Percentiles rank a stretch among this genome's conserved stretches.
Conservation (phyloP, 495 filamentous ascomycete genomes). For the Hypomontagnella submonticulosa region DNA sequence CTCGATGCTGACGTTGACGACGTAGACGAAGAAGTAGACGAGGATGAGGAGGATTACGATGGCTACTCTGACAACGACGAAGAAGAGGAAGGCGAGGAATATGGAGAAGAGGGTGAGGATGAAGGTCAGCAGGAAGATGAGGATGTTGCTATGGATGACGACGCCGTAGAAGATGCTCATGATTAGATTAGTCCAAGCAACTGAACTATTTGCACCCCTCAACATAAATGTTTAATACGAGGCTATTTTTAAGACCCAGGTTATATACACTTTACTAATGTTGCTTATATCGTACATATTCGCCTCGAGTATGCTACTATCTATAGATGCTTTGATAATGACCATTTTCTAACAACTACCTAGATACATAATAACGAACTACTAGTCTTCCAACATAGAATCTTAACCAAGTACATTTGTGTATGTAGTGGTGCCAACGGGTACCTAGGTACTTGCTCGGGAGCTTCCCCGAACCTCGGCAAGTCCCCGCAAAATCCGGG, state of each 20-base stretch:
- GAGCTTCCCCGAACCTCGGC: slow-evolving; percentile 29
- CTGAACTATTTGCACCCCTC: too few species aligned
- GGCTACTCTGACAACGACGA: slow-evolving; percentile 15
- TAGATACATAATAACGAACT: too few species aligned
- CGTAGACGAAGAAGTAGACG: slow-evolving; percentile 14
- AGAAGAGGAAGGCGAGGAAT: slow-evolving; percentile 13
- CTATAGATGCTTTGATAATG: too few species aligned
- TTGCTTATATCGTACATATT: too few species aligned
- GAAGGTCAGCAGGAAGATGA: slow-evolving; percentile 11
- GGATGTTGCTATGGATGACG: not conserved
- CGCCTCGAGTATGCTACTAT: too few species aligned
- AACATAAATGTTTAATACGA: not conserved
- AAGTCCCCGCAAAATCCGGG: slow-evolving; percentile 28
- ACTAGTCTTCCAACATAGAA: too few species aligned
- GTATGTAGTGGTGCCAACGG: too few species aligned
- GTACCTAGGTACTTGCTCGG: not conserved
- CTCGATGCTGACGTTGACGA: slow-evolving; percentile 16
- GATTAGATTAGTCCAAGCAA: too few species aligned
- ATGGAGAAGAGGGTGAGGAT: slow-evolving; percentile 14
- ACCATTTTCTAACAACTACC: too few species aligned
- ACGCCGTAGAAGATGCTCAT: not conserved
- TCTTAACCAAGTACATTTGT: too few species aligned
- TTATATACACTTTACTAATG: too few species aligned
- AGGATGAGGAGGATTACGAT: slow-evolving; percentile 27
- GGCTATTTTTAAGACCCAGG: too few species aligned